These are phyloP conservation scores for Paramecium octaurelia DNA, from an alignment of 73 alveolate genomes.

Conservation along the genomic window DNA sequence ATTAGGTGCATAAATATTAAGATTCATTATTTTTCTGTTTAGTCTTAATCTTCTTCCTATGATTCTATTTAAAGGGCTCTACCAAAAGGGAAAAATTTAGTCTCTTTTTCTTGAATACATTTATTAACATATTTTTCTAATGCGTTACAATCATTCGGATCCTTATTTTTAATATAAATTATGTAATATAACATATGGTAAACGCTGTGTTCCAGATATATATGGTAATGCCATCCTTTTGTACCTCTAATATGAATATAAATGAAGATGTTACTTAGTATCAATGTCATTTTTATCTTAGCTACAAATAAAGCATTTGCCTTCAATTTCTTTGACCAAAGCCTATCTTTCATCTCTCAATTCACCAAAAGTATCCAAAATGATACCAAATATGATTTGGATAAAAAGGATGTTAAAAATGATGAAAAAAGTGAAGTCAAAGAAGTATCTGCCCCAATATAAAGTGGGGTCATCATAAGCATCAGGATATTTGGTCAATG, in stretches of 20 bases:
- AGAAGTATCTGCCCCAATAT: constrained; percentile 56
- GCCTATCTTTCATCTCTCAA: constrained; percentile 60
- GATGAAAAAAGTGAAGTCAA: constrained; percentile 55
- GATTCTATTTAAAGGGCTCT: constrained; percentile 18
- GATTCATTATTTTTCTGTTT: not conserved
- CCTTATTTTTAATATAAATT: constrained; percentile 62
- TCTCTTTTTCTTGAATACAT: constrained; percentile 15
- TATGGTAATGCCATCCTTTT: constrained; percentile 65
- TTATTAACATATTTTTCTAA: constrained; percentile 71
- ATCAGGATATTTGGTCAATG: not conserved
- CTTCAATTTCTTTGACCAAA: constrained; percentile 41
- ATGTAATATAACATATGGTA: constrained; percentile 71
- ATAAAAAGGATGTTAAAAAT: constrained; percentile 52
- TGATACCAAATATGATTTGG: constrained; percentile 58
- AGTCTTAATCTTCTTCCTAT: not conserved
- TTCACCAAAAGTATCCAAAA: constrained; percentile 62
- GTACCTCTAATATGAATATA: not conserved
- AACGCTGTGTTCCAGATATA: constrained; percentile 73
- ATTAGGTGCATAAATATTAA: not conserved
- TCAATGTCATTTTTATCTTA: not conserved
- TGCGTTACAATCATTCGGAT: constrained; percentile 63
- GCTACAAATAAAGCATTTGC: constrained; percentile 50
- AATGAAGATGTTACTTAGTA: not conserved
- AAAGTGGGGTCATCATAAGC: not conserved
- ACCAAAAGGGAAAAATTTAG: constrained; percentile 24